Evolutionary conservation across 345 rosid species (phyloP), one percentile per base, ranked within the genome.

Genomic region (Brassica carinata): DNA sequence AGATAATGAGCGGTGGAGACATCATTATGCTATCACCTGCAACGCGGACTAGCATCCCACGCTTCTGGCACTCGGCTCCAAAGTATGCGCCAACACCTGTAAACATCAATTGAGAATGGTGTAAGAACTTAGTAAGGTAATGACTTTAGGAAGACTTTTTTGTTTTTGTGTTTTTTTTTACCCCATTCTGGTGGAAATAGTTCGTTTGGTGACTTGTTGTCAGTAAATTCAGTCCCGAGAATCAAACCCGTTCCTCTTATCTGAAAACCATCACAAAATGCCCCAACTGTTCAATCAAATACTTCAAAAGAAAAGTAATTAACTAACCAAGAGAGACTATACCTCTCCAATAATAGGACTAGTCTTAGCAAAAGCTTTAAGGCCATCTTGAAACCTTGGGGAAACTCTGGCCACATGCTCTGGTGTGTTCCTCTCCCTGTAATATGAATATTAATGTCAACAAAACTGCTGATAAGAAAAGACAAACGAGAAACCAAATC

Each of bases 101-200:
- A 3, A 57, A 36, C 33, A 64, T 40, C 26, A 71, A 0, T 51
- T 31, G 5, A 61, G 7, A 36, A 11, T 0, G 57, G 62, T 68
- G 65, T 1, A 10, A 7, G 2, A 1, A 53, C 5, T 53, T 5
- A 48, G 57, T 48, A 48, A 53, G 19, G 8, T n/a, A 26, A 8
- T 26, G 30, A 8, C 14, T 61, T 26, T 61, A 61, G 15, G 51
- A 27, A 27, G 36, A 67, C 8, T 7, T 13, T 29, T 67, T 10
- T 4, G 9, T 57, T 7, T 57, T 55, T 27, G 6, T 26, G 62
- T 19, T 73, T 84, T 19, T 73, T 84, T 86, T 70, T 90, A 68
- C 98, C 99, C 98, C 99, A 96, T 87, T 91, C 99, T 77, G 94
- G 74, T 84, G 98, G 98, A 83, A 96, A 96, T 8, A 89, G 94